Evolutionary conservation across 768 basidiomycete genomes (phyloP).

Genomic region (Panaeolus papilionaceus): DNA sequence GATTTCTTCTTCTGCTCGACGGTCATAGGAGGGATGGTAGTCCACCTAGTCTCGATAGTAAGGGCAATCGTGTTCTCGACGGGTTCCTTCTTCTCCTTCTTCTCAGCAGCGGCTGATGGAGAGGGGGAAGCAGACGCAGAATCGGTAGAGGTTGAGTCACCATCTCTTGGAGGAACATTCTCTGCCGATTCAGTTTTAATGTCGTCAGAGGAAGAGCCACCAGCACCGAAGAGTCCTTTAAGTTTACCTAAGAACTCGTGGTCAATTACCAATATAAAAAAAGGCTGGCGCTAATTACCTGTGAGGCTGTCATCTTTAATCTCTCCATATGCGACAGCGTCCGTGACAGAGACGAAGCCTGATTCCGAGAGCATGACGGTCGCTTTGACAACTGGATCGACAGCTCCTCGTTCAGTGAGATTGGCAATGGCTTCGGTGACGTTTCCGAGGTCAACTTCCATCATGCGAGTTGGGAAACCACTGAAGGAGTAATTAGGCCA

Average conservation of each 20-base stretch:
- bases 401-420: constrained; percentile 80
- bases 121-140: constrained; percentile 37
- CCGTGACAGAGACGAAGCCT: constrained; percentile 81
- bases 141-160: constrained; percentile 39
- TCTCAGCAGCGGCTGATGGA: constrained; percentile 43
- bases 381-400: constrained; percentile 87
- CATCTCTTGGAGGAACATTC: constrained; percentile 50
- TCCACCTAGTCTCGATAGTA: constrained; percentile 64
- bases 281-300: constrained; percentile 47
- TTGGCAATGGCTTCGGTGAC: constrained; percentile 81
- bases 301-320: constrained; percentile 81
- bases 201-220: constrained; percentile 49
- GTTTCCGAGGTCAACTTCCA: constrained; percentile 75
- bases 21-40: constrained; percentile 78
- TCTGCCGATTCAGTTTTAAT: constrained; percentile 47
- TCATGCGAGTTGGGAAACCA: constrained; percentile 75
- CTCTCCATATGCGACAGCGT: constrained; percentile 81
- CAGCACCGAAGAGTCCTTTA: constrained; percentile 84
- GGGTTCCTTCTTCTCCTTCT: constrained; percentile 43
- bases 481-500: constrained; percentile 37
- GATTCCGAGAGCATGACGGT: constrained; percentile 85
- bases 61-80: constrained; percentile 74
- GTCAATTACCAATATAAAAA: constrained; percentile 3
- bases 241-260: constrained; percentile 64
- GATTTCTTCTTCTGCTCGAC: constrained; percentile 77